Evolutionary conservation across 179 eudicot species (phyloP).

Genomic region (Kewa caespitosa): DNA sequence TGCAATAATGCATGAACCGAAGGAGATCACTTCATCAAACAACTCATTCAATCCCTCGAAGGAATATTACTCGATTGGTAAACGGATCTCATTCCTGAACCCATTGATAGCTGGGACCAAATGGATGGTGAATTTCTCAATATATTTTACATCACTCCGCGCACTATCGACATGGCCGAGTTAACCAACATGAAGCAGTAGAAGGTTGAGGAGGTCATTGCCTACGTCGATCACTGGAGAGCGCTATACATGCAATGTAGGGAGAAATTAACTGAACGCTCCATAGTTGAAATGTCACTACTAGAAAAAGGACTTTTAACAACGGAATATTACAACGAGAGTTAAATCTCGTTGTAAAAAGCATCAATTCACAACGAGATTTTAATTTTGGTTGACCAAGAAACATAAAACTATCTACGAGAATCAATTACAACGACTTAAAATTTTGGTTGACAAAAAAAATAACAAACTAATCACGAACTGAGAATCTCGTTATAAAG

Average conservation of each 20-base stretch:
- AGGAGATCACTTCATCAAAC: background rate
- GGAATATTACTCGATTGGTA: background rate
- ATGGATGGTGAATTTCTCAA: background rate
- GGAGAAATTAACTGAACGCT: background rate
- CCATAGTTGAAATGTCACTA: background rate
- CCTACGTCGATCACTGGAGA: background rate
- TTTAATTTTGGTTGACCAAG: no score
- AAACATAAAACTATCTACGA: no score
- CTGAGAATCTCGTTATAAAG: no score
- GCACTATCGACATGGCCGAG: background rate
- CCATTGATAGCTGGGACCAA: background rate
- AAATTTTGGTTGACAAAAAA: no score
- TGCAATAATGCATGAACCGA: background rate
- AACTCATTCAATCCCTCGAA: background rate
- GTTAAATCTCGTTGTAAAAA: no score
- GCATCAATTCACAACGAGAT: no score
- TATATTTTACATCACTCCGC: background rate
- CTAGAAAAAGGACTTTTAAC: no score
- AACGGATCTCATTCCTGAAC: background rate
- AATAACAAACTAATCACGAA: no score
- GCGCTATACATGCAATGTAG: background rate
- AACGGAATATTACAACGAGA: no score
- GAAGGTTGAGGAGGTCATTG: background rate
- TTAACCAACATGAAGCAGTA: background rate
- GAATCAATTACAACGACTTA: no score